Evolutionary conservation across 2,329 filamentous ascomycete genomes (phyloP), one percentile per base, ranked within the genome.

Genomic region (Gremmenia infestans): DNA sequence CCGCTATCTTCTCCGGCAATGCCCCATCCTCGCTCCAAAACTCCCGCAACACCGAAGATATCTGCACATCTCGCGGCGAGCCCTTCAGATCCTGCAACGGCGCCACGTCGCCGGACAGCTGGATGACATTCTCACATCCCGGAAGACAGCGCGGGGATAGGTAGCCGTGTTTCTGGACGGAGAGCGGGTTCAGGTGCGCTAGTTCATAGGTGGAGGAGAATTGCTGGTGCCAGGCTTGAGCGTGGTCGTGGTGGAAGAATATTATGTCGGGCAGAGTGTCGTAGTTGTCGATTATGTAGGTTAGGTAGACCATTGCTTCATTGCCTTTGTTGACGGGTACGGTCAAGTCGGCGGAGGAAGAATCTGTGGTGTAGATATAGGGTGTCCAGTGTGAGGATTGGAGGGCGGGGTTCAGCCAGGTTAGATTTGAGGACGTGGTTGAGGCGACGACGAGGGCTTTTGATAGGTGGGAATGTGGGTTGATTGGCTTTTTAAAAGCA

Each of bases 161-260:
- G 64, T 81, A 83, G 7, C 79, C 78, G 53, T 78, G 71, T 53
- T 74, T 66, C 55, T 73, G 71, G 11, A 81, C 76, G 14, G 66
- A 63, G 3, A 62, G 37, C 4, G 70, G 63, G 55, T 70, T 68
- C 14, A 72, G 65, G 43, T 69, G 67, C 32, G 63, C 63, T 32
- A 74, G 61, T 51, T 72, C 72, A 28, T 64, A 60, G 56, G 70
- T 60, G 14, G 70, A 71, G 11, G 52, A 43, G 52, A 64, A 76
- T 68, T 71, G 58, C 25, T 70, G 63, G 52, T 73, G 72, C 72
- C 71, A 73, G 2, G 70, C 62, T 19, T 62, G 62, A 36, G 81
- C 76, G 61, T 86, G 80, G 23, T 81, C 76, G 66, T 86, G 83
- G 69, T 84, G 78, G 71, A 87, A 84, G 62, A 86, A 78, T 37